These are phyloP conservation scores for Monosporascus sp. DNA, from an alignment of 2,329 filamentous ascomycete species.

Conservation along the genomic window DNA sequence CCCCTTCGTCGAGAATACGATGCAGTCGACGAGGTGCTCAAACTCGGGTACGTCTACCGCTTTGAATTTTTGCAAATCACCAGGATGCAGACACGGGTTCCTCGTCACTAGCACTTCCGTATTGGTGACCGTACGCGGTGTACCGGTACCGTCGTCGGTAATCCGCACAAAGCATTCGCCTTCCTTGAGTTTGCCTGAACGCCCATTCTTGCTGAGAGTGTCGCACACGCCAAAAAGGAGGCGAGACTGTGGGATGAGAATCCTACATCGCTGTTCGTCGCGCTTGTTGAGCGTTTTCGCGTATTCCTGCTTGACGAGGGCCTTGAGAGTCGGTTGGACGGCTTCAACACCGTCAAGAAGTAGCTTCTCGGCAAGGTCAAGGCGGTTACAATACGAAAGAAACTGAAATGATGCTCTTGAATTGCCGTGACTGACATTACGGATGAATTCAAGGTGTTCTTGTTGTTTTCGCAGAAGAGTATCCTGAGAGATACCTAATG, in stretches of 20 bases:
- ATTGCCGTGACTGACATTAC: slow-evolving; percentile 18
- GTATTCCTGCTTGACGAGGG: slow-evolving; percentile 27
- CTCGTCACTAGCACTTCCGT: slow-evolving; percentile 33
- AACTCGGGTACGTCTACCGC: slow-evolving; percentile 29
- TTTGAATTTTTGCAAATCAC: slow-evolving; percentile 36
- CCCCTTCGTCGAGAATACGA: slow-evolving; percentile 33
- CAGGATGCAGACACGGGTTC: slow-evolving; percentile 37
- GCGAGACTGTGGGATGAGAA: slow-evolving; percentile 31
- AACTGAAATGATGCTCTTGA: slow-evolving; percentile 28
- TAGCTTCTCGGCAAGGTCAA: slow-evolving; percentile 31
- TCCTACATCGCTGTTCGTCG: slow-evolving; percentile 30
- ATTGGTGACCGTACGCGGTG: slow-evolving; percentile 25
- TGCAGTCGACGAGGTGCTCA: slow-evolving; percentile 33
- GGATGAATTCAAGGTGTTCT: slow-evolving; percentile 29
- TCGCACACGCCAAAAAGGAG: slow-evolving; percentile 35
- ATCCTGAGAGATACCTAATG: slow-evolving; percentile 27
- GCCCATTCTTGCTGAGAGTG: slow-evolving; percentile 6
- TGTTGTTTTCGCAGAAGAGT: slow-evolving; percentile 29
- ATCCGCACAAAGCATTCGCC: slow-evolving; percentile 33
- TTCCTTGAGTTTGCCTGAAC: slow-evolving; percentile 26
- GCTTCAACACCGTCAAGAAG: slow-evolving; percentile 30
- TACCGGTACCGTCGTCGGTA: slow-evolving; percentile 29
- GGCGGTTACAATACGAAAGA: slow-evolving; percentile 26
- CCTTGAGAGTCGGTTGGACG: slow-evolving; percentile 20
- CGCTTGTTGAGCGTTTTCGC: slow-evolving; percentile 28